Base-by-base conservation (phyloP, 169 alveolate species). In the Condylostoma magnum region DNA sequence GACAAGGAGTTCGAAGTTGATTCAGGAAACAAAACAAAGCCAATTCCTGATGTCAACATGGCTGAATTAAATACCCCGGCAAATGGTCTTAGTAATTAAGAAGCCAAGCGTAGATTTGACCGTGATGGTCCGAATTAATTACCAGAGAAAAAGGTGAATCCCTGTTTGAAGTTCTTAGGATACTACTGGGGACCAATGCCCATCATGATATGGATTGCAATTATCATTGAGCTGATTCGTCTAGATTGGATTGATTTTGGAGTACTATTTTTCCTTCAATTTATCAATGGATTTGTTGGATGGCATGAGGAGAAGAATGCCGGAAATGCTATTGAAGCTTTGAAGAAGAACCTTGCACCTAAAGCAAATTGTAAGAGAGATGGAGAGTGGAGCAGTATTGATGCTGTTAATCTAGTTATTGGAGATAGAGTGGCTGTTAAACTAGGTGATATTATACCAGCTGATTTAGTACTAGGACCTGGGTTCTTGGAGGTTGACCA, bases 391-490 rank as follows among this genome's bases (percentile, higher is more conserved):
- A 10, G 38, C 0, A 68, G 44, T 25, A 69, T 71, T 22, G 86
- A 77, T 54, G 33, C 86, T 22, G 58, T 54, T 38, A 50, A 52
- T 30, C 34, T 82, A n/a, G 90, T 82, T n/a, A 69, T 72, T 12
- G 90, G 90, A 54, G 90, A 82, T 52, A 53, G 82, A 36, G 90
- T 87, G 31, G 86, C 80, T 37, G 83, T 88, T 30, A 74, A 77
- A 43, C 78, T 80, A 36, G 92, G 92, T 31, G 92, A 88, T 53
- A 82, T 76, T 76, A 78, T 82, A 2, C 94, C 92, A 3, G 94
- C 94, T n/a, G 94, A 88, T 74, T 63, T 82, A 34, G 71, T 85
- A 37, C 69, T 84, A 28, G 87, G 67, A 15, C 82, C 90, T 34
- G 76, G 82, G 20, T 67, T 76, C 25, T 58, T 77, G 6, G 75